Base-by-base conservation (phyloP, 805 yeast genomes). In the Torulaspora franciscae region DNA sequence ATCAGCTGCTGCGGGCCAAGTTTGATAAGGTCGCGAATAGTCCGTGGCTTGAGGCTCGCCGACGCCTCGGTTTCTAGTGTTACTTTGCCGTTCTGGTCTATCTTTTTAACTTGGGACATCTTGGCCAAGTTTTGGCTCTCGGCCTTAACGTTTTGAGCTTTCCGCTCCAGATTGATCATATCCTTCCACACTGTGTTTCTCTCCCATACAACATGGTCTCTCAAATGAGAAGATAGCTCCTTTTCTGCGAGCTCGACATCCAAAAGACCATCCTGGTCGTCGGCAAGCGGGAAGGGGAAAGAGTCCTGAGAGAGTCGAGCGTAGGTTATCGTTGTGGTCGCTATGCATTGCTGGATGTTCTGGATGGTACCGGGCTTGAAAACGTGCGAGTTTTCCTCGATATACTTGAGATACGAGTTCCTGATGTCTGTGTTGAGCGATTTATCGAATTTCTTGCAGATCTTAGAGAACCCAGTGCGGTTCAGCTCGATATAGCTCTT, bases 151-250 rank as follows among this genome's bases (percentile, higher is more conserved):
- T 87, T 88, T 56, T 89, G 91, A 0, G 90, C 72, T 57, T 85
- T 85, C 54, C 96, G 76, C 62, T 90, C 96, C 56, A 90, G 67
- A 17, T 93, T 91, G 61, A 91, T 83, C 83, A 91, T 82, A 65
- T 91, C 97, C 61, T 93, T 82, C 99, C 99, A 91, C 24, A 91
- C 97, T 0, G 97, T 91, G 63, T 89, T 89, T 64, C 99, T 77
- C 67, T 91, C 98, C 95, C 96, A 91, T 14, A 90, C 96, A 28
- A 91, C 85, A 64, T 91, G 95, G 57, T 91, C 99, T 51, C 97
- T 74, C 51, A 91, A 67, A 68, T 79, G 75, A 47, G 77, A 58
- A 43, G 74, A 67, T 34, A 80, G 65, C 64, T 73, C 79, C 32
- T 61, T 57, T 42, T 68, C 69, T 0, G 90, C 85, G 35, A 57